Evolutionary conservation across 768 basidiomycete species (phyloP).

Genomic region (Podaxis sp.): DNA sequence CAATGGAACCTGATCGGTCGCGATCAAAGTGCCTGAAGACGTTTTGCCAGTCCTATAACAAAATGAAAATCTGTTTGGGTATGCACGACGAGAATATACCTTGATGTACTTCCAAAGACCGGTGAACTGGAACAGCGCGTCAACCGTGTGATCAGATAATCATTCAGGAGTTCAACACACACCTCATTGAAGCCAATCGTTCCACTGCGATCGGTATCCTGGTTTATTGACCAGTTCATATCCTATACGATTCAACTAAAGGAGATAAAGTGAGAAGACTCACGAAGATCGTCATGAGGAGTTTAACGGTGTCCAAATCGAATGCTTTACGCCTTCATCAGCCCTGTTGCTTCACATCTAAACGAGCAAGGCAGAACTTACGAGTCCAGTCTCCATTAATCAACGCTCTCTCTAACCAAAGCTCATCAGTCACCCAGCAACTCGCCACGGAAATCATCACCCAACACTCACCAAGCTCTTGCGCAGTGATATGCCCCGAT

Average conservation of each 20-base stretch:
- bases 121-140: slow-evolving; percentile 47
- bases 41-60: slow-evolving; percentile 72
- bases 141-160: slow-evolving; percentile 16
- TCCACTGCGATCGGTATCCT: slow-evolving; percentile 74
- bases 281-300: slow-evolving; percentile 82
- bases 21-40: slow-evolving; percentile 83
- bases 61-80: neutral
- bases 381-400: slow-evolving; percentile 75
- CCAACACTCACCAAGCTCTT: slow-evolving; percentile 61
- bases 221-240: neutral
- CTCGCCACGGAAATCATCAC: neutral
- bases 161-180: slow-evolving; percentile 13
- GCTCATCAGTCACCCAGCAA: neutral
- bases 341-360: neutral
- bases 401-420: slow-evolving; percentile 41
- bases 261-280: slow-evolving; percentile 22
- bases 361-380: slow-evolving; percentile 35
- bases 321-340: slow-evolving; percentile 49
- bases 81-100: slow-evolving; percentile 25
- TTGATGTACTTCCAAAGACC: slow-evolving; percentile 86
- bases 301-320: slow-evolving; percentile 84
- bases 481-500: slow-evolving; percentile 64
- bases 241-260: neutral
- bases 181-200: slow-evolving; percentile 82
- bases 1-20: slow-evolving; percentile 82